These are phyloP conservation scores for Macrocybe gigantea DNA, from an alignment of 768 basidiomycete species.

Conservation along the genomic window DNA sequence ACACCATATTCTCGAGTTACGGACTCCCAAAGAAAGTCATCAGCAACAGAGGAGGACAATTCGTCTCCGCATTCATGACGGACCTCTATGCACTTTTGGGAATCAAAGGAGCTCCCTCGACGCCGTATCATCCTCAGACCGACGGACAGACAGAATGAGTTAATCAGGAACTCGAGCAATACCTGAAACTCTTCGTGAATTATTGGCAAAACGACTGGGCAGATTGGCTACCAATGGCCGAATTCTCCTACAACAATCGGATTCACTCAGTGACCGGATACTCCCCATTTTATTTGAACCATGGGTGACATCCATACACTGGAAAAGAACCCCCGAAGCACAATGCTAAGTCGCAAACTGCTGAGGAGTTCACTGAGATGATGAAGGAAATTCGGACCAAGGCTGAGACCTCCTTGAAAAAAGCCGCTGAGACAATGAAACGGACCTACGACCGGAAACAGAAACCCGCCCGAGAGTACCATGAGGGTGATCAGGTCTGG, in stretches of 20 bases:
- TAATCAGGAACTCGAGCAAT: constrained; percentile 10
- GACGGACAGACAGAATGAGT: too few relatives aligned
- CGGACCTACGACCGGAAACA: constrained; percentile 7
- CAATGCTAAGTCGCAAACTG: constrained; percentile 8
- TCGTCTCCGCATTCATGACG: too few relatives aligned
- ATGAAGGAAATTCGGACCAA: constrained; percentile 13
- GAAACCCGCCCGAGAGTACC: constrained; percentile 1
- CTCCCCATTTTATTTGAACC: constrained; percentile 25
- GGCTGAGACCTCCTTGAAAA: constrained; percentile 6
- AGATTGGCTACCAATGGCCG: constrained; percentile 18
- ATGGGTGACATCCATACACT: constrained; percentile 18
- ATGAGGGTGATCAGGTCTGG: constrained; percentile 15
- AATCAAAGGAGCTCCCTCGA: too few relatives aligned
- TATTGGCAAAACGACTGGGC: constrained; percentile 25
- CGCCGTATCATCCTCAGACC: too few relatives aligned
- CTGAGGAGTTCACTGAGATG: constrained; percentile 14
- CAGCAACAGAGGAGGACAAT: too few relatives aligned
- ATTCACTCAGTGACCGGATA: constrained; percentile 16
- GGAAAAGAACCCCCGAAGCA: constrained; percentile 8
- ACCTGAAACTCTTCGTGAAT: constrained; percentile 19
- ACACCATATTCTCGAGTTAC: too few relatives aligned
- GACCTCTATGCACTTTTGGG: too few relatives aligned
- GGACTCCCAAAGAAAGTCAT: too few relatives aligned
- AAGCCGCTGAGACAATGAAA: constrained; percentile 16
- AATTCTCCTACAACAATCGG: constrained; percentile 27